Conservation (phyloP, 1,284 basidiomycete species). For the Trametes sp. region DNA sequence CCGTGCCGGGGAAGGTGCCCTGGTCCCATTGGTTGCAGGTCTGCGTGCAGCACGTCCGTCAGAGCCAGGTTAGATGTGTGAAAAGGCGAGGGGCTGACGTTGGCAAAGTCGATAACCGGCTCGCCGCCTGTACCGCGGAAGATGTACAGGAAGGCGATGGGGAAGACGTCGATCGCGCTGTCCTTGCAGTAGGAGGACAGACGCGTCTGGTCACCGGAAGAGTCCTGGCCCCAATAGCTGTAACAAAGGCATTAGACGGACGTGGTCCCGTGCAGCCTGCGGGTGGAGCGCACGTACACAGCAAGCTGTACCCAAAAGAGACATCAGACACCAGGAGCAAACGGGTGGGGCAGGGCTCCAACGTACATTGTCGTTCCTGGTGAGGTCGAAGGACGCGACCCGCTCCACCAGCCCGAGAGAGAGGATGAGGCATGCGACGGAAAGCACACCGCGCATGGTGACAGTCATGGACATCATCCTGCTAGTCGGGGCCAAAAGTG, state of each 20-base stretch:
- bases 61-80: background rate
- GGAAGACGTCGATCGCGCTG: slow-evolving; percentile 57
- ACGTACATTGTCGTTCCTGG: slow-evolving; percentile 43
- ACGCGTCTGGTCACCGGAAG: slow-evolving; percentile 53
- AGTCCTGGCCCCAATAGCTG: slow-evolving; percentile 56
- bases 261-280: background rate
- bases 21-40: slow-evolving; percentile 54
- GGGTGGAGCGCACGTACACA: slow-evolving; percentile 29
- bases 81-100: slow-evolving; percentile 46
- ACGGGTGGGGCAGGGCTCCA: background rate
- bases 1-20: slow-evolving; percentile 59
- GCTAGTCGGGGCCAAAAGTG: slow-evolving; percentile 12
- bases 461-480: slow-evolving; percentile 21
- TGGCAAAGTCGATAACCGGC: slow-evolving; percentile 65
- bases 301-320: slow-evolving; percentile 27
- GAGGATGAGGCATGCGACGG: slow-evolving; percentile 31
- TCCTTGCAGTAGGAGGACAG: slow-evolving; percentile 59
- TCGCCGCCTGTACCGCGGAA: slow-evolving; percentile 60
- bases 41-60: slow-evolving; percentile 36
- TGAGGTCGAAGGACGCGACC: slow-evolving; percentile 37
- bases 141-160: slow-evolving; percentile 63
- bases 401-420: slow-evolving; percentile 31
- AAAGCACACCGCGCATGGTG: slow-evolving; percentile 24
- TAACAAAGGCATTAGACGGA: background rate
- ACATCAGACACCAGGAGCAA: slow-evolving; percentile 10